These are phyloP conservation scores for Friedmanniomyces simplex DNA, from an alignment of 495 filamentous ascomycete genomes.

Conservation along the genomic window DNA sequence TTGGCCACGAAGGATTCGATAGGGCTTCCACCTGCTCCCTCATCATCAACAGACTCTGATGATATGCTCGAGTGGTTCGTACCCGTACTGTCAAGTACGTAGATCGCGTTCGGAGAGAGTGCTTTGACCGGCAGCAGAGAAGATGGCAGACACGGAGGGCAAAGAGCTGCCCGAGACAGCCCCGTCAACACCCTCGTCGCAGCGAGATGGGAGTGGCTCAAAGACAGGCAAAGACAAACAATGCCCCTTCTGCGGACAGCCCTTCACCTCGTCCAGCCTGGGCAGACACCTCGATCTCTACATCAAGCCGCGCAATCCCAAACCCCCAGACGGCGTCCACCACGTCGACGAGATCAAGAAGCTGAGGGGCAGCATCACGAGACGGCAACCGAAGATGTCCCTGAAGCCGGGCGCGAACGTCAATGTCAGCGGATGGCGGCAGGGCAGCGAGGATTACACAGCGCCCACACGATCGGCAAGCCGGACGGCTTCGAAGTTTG, in stretches of 20 bases:
- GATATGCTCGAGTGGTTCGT: too few relatives aligned
- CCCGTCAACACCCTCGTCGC: constrained; percentile 4
- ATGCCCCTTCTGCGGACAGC: constrained; percentile 75
- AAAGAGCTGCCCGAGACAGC: constrained; percentile 5
- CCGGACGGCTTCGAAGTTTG: too few relatives aligned
- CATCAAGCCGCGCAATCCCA: constrained; percentile 77
- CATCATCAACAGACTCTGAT: too few relatives aligned
- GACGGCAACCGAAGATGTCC: constrained; percentile 55
- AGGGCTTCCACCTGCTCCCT: too few relatives aligned
- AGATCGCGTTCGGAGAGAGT: too few relatives aligned
- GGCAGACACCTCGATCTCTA: constrained; percentile 86
- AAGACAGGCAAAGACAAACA: constrained; percentile 56
- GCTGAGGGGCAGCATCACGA: constrained; percentile 70
- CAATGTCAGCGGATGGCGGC: constrained; percentile 17
- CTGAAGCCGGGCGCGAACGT: background rate
- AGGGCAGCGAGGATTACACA: constrained; percentile 25
- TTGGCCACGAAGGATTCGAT: too few relatives aligned
- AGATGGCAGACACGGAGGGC: background rate
- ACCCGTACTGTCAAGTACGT: too few relatives aligned
- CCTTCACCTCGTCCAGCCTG: constrained; percentile 86
- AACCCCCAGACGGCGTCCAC: constrained; percentile 72
- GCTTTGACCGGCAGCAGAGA: background rate
- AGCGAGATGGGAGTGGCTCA: background rate
- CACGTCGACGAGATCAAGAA: constrained; percentile 77
- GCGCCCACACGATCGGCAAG: background rate